phyloP scores from a whole-genome alignment of 192 early-diverging fungal species.

The Entophlyctis luteolus region DNA sequence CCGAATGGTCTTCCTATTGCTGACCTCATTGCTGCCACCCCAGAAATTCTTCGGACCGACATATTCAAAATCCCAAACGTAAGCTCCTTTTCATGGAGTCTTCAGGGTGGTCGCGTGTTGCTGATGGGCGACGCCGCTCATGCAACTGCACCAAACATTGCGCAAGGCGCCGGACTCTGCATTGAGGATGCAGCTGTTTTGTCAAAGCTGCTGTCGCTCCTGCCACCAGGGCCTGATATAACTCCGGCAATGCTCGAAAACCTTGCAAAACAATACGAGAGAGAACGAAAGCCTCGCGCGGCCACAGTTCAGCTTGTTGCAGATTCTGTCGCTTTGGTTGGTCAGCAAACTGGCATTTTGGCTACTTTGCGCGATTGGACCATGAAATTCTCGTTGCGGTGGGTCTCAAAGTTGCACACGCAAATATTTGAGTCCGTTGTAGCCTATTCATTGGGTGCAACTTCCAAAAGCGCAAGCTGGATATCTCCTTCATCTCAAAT shows the following conservation, averaged over 20 bases:
- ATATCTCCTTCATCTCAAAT: not conserved
- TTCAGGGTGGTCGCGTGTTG: not conserved
- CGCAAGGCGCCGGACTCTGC: not conserved
- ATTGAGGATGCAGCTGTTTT: not conserved
- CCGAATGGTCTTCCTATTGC: not conserved
- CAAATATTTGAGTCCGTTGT: not conserved
- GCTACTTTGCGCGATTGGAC: not conserved
- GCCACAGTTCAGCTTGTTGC: not conserved
- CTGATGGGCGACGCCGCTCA: conserved; percentile 28
- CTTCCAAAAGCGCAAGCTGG: not conserved
- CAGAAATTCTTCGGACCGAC: not conserved
- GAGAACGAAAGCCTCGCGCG: not conserved
- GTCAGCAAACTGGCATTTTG: not conserved
- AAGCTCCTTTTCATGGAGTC: not conserved
- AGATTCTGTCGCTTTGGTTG: not conserved
- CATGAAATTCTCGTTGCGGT: not conserved
- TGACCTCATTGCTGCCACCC: not conserved
- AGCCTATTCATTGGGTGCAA: not conserved
- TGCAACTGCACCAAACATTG: conserved; percentile 22
- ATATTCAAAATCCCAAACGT: not conserved
- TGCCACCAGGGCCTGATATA: no score
- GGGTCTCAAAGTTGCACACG: not conserved
- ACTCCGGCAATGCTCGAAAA: no score
- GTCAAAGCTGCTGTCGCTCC: not conserved
- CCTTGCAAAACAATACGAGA: no score